Conservation (phyloP, 202 grass and related monocot genomes). For the Miscanthus sacchariflorus region DNA sequence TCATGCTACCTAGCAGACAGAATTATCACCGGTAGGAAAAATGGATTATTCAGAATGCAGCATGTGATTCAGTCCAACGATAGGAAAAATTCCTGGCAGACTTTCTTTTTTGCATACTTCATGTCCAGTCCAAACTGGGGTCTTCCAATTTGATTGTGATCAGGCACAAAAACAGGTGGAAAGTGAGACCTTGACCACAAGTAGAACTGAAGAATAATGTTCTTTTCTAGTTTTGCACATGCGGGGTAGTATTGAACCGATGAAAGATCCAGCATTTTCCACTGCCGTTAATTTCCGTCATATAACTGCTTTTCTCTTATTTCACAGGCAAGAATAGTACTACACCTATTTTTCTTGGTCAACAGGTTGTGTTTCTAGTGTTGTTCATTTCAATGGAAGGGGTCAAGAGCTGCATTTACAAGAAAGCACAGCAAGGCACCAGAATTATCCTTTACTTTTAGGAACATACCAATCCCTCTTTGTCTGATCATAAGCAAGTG, state of each 20-base stretch:
- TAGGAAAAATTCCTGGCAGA: not conserved
- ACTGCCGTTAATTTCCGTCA: not conserved
- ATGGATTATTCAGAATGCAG: not conserved
- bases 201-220: not conserved
- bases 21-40: not conserved
- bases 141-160: not conserved
- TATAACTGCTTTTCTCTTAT: not conserved
- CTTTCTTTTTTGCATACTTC: not conserved
- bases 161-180: not conserved
- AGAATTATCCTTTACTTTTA: slow-evolving; percentile 43
- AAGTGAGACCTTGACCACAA: slow-evolving; percentile 11
- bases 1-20: slow-evolving; percentile 3
- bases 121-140: slow-evolving; percentile 9
- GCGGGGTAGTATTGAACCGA: not conserved
- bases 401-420: slow-evolving; percentile 50
- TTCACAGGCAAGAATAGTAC: not conserved
- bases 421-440: slow-evolving; percentile 20
- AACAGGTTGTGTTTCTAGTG: slow-evolving; percentile 13
- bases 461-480: slow-evolving; percentile 83
- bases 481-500: slow-evolving; percentile 73
- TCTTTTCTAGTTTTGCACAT: not conserved
- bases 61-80: not conserved
- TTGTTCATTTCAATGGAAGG: slow-evolving; percentile 45
- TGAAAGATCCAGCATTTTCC: not conserved
- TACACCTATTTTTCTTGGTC: slow-evolving; percentile 36